Percentiles rank a stretch among this genome's conserved stretches.
Conservation (phyloP, 176 grass and related monocot genomes). For the Triticum aestivum region IWGSC_CS_RefSeq_v2.1 NC_057803.1:64959262-64959761, state of each 20-base stretch:
- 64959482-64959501: neutral
- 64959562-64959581: neutral
- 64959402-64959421: neutral
- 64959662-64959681: neutral
- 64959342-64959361: conserved; percentile 14
- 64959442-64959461: neutral
- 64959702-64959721: neutral
- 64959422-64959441: neutral
- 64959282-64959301: neutral
- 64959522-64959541: too few relatives aligned
- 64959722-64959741: conserved; percentile 9
- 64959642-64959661: neutral
- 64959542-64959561: too few relatives aligned
- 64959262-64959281: neutral
- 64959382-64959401: neutral
- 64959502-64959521: neutral
- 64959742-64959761: neutral
- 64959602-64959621: neutral
- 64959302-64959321: neutral
- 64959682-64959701: neutral
- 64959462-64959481: neutral
- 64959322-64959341: conserved; percentile 39
- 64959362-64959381: neutral
- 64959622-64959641: neutral
- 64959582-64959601: neutral